Conservation (phyloP, 257 asterid species). For the Gentiana dahurica region DNA sequence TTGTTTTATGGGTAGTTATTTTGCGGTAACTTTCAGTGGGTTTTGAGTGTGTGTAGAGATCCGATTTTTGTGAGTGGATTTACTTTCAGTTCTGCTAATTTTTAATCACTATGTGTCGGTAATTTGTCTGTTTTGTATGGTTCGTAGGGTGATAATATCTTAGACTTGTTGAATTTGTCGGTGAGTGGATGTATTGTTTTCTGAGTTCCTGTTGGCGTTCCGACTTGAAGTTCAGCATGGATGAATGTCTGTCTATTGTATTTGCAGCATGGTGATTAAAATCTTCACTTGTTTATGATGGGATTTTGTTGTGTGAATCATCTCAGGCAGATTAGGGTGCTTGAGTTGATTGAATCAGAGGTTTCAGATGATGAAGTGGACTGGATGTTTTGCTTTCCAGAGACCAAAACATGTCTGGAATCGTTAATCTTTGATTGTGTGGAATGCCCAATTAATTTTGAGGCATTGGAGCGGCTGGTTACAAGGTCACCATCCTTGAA, state of each 20-base stretch:
- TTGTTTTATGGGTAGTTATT: constrained; percentile 4
- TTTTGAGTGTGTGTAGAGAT: constrained; percentile 3
- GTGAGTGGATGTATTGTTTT: not conserved
- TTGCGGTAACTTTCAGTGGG: not conserved
- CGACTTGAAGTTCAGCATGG: not conserved
- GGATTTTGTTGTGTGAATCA: not conserved
- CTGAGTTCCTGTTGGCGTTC: not conserved
- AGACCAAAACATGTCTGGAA: constrained; percentile 28
- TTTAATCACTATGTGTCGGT: not conserved
- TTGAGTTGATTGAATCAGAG: constrained; percentile 38
- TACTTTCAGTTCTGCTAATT: not conserved
- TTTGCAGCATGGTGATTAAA: not conserved
- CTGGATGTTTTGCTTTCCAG: constrained; percentile 46
- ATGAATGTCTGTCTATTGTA: not conserved
- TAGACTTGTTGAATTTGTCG: not conserved
- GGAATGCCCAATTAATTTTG: constrained; percentile 26
- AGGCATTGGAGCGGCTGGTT: constrained; percentile 40
- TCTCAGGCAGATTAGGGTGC: constrained; percentile 41
- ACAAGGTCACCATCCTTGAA: constrained; percentile 33
- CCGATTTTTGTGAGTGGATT: not conserved
- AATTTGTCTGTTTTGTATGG: not conserved
- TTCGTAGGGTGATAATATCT: not conserved
- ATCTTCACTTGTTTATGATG: constrained; percentile 3
- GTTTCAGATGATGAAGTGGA: constrained; percentile 36
- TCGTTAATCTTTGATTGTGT: constrained; percentile 40